These are phyloP conservation scores for Friedmanniomyces simplex DNA, from an alignment of 495 filamentous ascomycete genomes.

Conservation along the genomic window DNA sequence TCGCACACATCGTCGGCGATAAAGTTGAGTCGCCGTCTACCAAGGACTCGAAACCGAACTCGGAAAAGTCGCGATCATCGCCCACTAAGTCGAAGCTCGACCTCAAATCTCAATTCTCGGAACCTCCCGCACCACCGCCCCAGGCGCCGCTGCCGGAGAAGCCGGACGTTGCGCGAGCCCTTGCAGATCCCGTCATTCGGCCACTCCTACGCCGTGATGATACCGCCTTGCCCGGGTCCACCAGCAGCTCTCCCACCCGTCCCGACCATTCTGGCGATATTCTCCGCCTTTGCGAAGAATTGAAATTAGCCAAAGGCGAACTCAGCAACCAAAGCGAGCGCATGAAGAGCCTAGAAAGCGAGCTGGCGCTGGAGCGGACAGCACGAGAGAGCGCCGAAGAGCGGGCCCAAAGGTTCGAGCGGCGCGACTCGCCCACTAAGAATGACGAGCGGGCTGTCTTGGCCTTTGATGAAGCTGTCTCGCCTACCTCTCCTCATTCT, in stretches of 20 bases:
- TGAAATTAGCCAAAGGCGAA: conserved; percentile 69
- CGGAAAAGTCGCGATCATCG: conserved; percentile 39
- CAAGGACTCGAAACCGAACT: conserved; percentile 45
- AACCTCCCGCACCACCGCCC: conserved; percentile 83
- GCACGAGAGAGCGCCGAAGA: conserved; percentile 78
- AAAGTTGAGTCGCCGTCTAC: conserved; percentile 2
- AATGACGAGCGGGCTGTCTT: conserved; percentile 8
- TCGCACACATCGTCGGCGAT: conserved; percentile 62
- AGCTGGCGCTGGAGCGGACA: conserved; percentile 65
- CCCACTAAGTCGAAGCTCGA: conserved; percentile 33
- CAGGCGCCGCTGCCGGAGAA: conserved; percentile 87
- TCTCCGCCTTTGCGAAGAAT: conserved; percentile 65
- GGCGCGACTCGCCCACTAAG: conserved; percentile 11
- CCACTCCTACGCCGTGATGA: conserved; percentile 59
- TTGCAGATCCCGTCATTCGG: conserved; percentile 36
- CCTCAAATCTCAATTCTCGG: conserved; percentile 65
- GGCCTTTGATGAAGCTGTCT: not conserved
- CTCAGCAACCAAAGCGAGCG: conserved; percentile 68
- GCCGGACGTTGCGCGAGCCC: conserved; percentile 53
- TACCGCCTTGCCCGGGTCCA: conserved; percentile 54
- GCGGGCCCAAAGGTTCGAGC: conserved; percentile 58
- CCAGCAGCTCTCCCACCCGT: conserved; percentile 40
- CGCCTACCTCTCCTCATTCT: not conserved
- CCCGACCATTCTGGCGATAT: conserved; percentile 57
- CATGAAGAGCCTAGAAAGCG: conserved; percentile 70